A percentile compares a stretch with the other conserved stretches of the same genome.
phyloP scores from a whole-genome alignment of 495 filamentous ascomycete species.

The Daldinia grandis region DNA sequence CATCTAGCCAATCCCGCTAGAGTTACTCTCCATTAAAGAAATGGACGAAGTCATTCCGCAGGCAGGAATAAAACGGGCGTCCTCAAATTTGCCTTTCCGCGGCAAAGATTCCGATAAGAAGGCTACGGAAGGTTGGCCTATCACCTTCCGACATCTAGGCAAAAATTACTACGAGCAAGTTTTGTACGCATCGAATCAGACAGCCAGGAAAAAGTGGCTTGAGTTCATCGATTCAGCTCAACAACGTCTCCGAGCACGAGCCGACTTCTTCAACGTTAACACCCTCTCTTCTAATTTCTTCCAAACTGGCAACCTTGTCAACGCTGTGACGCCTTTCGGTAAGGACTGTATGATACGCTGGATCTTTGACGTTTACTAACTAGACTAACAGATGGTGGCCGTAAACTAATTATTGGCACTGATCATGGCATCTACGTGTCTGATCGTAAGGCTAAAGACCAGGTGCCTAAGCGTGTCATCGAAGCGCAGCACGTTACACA shows the following conservation, averaged over 20 bases:
- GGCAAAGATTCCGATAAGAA: constrained; percentile 54
- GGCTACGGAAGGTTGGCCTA: constrained; percentile 83
- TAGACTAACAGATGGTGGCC: constrained; percentile 74
- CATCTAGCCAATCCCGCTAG: constrained; percentile 84
- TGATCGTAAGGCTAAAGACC: constrained; percentile 83
- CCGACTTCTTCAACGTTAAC: constrained; percentile 92
- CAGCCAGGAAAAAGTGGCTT: constrained; percentile 90
- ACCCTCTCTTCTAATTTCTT: constrained; percentile 89
- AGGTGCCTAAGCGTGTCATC: constrained; percentile 81
- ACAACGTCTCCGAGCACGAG: constrained; percentile 79
- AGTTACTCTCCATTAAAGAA: constrained; percentile 90
- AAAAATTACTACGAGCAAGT: constrained; percentile 93
- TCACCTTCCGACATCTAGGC: constrained; percentile 98
- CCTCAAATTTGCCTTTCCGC: constrained; percentile 82
- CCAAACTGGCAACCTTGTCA: constrained; percentile 80
- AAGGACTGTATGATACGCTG: constrained; percentile 45
- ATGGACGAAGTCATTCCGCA: constrained; percentile 95
- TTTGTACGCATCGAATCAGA: constrained; percentile 83
- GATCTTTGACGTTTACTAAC: constrained; percentile 45
- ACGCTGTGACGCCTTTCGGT: constrained; percentile 91
- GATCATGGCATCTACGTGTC: constrained; percentile 91
- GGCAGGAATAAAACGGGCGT: constrained; percentile 85
- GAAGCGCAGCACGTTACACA: constrained; percentile 90
- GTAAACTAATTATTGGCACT: constrained; percentile 92
- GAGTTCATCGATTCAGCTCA: constrained; percentile 94